These are phyloP conservation scores for Coelastrella sp. DNA, from an alignment of 139 green algal genomes.

Conservation along the genomic window DNA sequence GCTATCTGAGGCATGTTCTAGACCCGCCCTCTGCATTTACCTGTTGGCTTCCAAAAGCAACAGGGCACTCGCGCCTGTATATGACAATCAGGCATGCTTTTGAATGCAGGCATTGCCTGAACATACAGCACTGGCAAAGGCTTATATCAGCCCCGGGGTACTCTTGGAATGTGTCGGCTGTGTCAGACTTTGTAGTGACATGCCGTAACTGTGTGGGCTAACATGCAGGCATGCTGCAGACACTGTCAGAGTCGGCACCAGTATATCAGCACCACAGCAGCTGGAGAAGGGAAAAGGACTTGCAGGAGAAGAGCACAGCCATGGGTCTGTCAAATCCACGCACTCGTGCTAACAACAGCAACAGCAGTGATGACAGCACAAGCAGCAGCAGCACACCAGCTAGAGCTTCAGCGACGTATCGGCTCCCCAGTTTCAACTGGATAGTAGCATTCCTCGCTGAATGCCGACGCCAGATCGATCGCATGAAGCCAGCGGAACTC, in stretches of 20 bases:
- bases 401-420: background rate
- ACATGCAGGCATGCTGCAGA: background rate
- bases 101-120: too few relatives aligned
- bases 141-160: too few relatives aligned
- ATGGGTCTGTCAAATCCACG: background rate
- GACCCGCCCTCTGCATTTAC: too few relatives aligned
- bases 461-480: constrained; percentile 41
- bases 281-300: background rate
- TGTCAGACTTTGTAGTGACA: too few relatives aligned
- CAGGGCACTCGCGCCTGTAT: too few relatives aligned
- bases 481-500: constrained; percentile 44
- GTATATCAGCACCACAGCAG: constrained; percentile 5
- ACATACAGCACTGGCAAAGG: too few relatives aligned
- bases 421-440: constrained; percentile 56
- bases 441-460: constrained; percentile 33
- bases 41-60: too few relatives aligned
- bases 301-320: background rate
- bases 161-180: too few relatives aligned
- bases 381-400: background rate
- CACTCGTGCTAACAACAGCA: constrained; percentile 20
- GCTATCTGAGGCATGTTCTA: too few relatives aligned
- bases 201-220: background rate
- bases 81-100: too few relatives aligned
- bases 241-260: background rate
- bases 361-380: background rate